A percentile compares a stretch with the other conserved stretches of the same genome.
Evolutionary conservation across 2,329 filamentous ascomycete species (phyloP).

Genomic region (Teratosphaeria viscida): DNA sequence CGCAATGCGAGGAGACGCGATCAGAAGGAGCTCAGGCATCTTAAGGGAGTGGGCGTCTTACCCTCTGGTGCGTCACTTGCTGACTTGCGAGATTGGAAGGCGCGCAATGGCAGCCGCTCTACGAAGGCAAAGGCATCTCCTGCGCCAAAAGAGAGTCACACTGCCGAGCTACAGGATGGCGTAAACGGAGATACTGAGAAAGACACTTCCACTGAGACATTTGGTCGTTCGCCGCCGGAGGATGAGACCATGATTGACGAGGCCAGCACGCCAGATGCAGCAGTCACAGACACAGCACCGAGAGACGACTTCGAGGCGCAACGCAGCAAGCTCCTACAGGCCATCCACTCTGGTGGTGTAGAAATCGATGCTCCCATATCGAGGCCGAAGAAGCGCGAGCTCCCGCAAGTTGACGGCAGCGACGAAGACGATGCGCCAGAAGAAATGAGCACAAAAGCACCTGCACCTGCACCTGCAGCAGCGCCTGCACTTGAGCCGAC

Average conservation of each 20-base stretch:
- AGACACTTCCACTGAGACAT: constrained; percentile 1
- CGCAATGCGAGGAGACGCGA: constrained; percentile 47
- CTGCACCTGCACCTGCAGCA: neutral
- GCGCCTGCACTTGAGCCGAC: neutral
- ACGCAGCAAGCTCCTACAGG: constrained; percentile 41
- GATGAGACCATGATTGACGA: neutral
- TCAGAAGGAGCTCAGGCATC: constrained; percentile 37
- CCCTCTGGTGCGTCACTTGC: constrained; percentile 40
- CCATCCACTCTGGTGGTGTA: constrained; percentile 43
- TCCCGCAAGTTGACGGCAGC: constrained; percentile 1
- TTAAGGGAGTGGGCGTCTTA: constrained; percentile 46
- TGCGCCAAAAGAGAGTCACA: neutral
- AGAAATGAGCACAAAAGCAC: constrained; percentile 8
- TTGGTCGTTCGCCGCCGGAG: neutral
- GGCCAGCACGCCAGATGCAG: neutral
- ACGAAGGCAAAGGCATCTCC: neutral
- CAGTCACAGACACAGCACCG: neutral
- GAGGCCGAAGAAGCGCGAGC: neutral
- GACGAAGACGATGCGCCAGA: constrained; percentile 13
- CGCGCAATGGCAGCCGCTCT: neutral
- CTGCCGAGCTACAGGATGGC: neutral
- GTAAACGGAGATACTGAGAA: neutral
- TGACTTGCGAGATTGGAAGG: constrained; percentile 31
- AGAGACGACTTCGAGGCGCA: constrained; percentile 32
- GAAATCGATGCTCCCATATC: constrained; percentile 27